A percentile compares a stretch with the other conserved stretches of the same genome.
These are phyloP conservation scores for Botryotinia narcissicola DNA, from an alignment of 2,329 filamentous ascomycete genomes.

Conservation along the genomic window DNA sequence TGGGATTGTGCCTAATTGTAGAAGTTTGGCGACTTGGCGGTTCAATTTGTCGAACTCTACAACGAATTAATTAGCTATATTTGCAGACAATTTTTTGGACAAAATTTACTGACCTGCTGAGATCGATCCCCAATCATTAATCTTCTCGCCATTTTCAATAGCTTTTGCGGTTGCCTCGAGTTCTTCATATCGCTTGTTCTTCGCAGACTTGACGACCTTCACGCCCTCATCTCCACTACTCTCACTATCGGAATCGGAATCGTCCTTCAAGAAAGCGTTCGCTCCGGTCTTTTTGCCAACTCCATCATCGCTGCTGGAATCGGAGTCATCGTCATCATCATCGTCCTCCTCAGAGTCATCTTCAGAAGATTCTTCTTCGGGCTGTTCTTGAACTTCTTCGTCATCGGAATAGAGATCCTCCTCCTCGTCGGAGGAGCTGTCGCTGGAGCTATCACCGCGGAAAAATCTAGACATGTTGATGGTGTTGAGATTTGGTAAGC, in stretches of 20 bases:
- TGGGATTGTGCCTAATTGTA: slow-evolving; percentile 73
- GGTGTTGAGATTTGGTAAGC: not conserved
- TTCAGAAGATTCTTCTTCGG: slow-evolving; percentile 46
- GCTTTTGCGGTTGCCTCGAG: slow-evolving; percentile 83
- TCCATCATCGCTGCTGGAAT: slow-evolving; percentile 61
- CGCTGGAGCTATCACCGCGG: slow-evolving; percentile 92
- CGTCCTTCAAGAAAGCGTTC: slow-evolving; percentile 77
- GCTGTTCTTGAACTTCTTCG: slow-evolving; percentile 57
- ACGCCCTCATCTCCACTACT: slow-evolving; percentile 81
- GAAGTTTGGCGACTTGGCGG: slow-evolving; percentile 77
- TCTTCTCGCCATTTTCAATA: slow-evolving; percentile 97
- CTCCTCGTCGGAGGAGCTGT: slow-evolving; percentile 89
- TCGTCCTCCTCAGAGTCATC: slow-evolving; percentile 52
- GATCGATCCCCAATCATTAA: slow-evolving; percentile 94
- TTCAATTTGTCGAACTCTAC: slow-evolving; percentile 93
- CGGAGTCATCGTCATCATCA: slow-evolving; percentile 46
- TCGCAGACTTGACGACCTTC: slow-evolving; percentile 91
- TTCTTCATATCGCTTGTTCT: slow-evolving; percentile 95
- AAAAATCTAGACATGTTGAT: slow-evolving; percentile 93
- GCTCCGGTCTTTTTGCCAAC: slow-evolving; percentile 67
- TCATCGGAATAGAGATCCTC: slow-evolving; percentile 87
- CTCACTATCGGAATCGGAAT: slow-evolving; percentile 69
- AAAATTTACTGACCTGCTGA: slow-evolving; percentile 65
- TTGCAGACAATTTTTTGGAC: slow-evolving; percentile 26
- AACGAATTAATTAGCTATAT: slow-evolving; percentile 25